phyloP scores from a whole-genome alignment of 805 yeast genomes.

The Kluyveromyces lactis region DNA sequence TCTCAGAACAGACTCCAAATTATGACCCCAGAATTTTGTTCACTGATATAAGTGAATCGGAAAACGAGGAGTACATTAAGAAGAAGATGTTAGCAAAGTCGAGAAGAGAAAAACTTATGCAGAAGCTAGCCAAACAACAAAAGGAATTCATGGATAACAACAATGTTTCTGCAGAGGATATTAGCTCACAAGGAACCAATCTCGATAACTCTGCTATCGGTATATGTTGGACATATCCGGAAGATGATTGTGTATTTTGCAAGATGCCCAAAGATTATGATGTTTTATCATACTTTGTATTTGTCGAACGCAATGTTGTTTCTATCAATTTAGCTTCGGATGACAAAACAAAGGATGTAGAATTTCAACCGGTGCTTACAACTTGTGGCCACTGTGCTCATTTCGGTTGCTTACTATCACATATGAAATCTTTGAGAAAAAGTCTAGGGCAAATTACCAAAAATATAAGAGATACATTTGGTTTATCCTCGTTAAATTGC shows the following conservation, averaged over 20 bases:
- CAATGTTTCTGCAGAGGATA: conserved; percentile 20
- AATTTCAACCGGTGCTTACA: conserved; percentile 19
- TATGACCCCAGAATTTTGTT: conserved; percentile 24
- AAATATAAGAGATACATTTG: conserved; percentile 67
- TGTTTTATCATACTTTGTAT: conserved; percentile 24
- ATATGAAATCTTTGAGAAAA: conserved; percentile 44
- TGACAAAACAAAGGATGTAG: conserved; percentile 28
- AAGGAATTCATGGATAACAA: conserved; percentile 57
- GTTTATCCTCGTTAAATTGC: conserved; percentile 70
- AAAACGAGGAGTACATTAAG: conserved; percentile 39
- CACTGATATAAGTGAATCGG: conserved; percentile 19
- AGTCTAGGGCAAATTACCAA: conserved; percentile 69
- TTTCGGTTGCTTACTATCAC: conserved; percentile 62
- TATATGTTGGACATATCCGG: conserved; percentile 7
- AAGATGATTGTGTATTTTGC: conserved; percentile 27
- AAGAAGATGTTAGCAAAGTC: conserved; percentile 64
- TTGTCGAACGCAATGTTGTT: conserved; percentile 21
- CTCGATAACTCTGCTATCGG: background rate
- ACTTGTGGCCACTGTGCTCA: conserved; percentile 97
- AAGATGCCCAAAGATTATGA: conserved; percentile 25
- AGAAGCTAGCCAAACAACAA: conserved; percentile 75
- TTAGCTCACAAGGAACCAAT: background rate
- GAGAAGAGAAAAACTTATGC: conserved; percentile 63
- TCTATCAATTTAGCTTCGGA: conserved; percentile 2
- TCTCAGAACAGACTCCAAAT: conserved; percentile 31